Percentiles rank a stretch among this genome's conserved stretches.
phyloP scores from a whole-genome alignment of 2,329 filamentous ascomycete species.

The Biscogniauxia marginata region DNA sequence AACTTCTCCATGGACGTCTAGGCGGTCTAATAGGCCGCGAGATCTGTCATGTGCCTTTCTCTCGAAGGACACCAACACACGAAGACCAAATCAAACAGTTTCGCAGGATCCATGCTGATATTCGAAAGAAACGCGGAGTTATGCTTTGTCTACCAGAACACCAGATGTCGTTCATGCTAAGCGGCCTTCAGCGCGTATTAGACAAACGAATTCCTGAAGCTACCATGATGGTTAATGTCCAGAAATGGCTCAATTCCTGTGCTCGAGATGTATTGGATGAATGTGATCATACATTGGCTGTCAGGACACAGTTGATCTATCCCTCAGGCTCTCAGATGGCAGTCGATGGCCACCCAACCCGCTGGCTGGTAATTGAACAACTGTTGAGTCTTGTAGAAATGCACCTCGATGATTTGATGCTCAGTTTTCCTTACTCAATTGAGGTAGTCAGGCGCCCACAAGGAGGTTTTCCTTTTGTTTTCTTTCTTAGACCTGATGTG shows the following conservation, averaged over 20 bases:
- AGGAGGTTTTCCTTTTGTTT: constrained; percentile 53
- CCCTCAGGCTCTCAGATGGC: constrained; percentile 47
- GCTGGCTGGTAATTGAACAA: constrained; percentile 46
- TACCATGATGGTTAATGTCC: constrained; percentile 47
- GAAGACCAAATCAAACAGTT: constrained; percentile 36
- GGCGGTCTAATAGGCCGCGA: constrained; percentile 54
- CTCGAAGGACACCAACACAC: constrained; percentile 44
- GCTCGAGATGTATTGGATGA: constrained; percentile 65
- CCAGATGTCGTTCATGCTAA: constrained; percentile 61
- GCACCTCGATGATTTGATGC: constrained; percentile 38
- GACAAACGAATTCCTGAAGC: constrained; percentile 44
- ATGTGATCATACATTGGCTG: constrained; percentile 53
- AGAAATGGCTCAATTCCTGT: constrained; percentile 47
- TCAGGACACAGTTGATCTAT: constrained; percentile 56
- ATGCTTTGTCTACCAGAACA: constrained; percentile 63
- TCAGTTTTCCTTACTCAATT: constrained; percentile 40
- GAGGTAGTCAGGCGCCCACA: constrained; percentile 42
- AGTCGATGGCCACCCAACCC: constrained; percentile 51
- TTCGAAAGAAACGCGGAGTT: constrained; percentile 46
- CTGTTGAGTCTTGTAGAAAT: constrained; percentile 42
- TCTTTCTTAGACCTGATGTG: constrained; percentile 50
- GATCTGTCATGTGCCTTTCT: constrained; percentile 58
- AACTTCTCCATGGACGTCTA: constrained; percentile 53
- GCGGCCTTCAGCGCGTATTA: constrained; percentile 55
- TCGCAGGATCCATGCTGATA: constrained; percentile 37